phyloP scores from a whole-genome alignment of 2,329 filamentous ascomycete genomes.

The Exophiala viscosa region DNA sequence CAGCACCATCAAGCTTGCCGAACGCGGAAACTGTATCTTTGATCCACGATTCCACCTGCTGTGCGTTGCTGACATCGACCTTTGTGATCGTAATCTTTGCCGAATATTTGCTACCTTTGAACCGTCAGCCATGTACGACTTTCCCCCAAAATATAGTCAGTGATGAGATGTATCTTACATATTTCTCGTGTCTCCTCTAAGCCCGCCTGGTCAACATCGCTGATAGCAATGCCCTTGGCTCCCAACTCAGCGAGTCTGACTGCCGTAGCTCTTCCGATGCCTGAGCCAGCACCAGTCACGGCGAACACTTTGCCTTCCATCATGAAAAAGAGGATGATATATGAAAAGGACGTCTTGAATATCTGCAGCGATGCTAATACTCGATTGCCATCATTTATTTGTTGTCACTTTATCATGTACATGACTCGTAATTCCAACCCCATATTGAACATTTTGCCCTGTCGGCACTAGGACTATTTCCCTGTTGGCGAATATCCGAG shows the following conservation, averaged over 20 bases:
- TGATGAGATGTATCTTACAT: slow-evolving; percentile 1
- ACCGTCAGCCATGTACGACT: neutral
- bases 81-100: slow-evolving; percentile 3
- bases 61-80: slow-evolving; percentile 16
- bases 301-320: slow-evolving; percentile 43
- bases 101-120: neutral
- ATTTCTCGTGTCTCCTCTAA: slow-evolving; percentile 4
- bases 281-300: slow-evolving; percentile 48
- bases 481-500: neutral
- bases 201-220: slow-evolving; percentile 7
- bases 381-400: neutral
- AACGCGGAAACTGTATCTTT: slow-evolving; percentile 4
- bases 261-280: slow-evolving; percentile 51
- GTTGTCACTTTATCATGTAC: neutral
- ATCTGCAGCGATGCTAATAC: neutral
- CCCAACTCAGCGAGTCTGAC: slow-evolving; percentile 6
- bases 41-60: slow-evolving; percentile 20
- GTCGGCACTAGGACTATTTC: neutral
- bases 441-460: neutral
- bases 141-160: neutral
- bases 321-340: neutral
- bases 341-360: neutral
- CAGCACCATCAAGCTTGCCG: slow-evolving; percentile 20
- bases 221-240: slow-evolving; percentile 3
- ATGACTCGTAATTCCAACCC: neutral